phyloP scores from a whole-genome alignment of 768 basidiomycete genomes.

The Artomyces pyxidatus region DNA sequence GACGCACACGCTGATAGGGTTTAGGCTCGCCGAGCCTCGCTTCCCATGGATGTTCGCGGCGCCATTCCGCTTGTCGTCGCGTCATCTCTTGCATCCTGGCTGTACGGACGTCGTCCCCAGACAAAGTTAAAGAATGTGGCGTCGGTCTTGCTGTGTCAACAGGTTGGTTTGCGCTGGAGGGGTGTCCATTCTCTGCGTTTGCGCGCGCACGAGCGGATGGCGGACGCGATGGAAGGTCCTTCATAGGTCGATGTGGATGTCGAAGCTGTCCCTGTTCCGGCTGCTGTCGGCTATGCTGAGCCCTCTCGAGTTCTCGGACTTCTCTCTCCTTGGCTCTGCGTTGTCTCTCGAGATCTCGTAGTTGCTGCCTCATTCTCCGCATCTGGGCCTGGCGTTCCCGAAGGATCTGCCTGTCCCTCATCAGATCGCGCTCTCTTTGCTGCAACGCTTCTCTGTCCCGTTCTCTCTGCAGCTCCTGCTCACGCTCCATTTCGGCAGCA shows the following conservation, averaged over 20 bases:
- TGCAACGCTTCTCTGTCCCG: slow-evolving; percentile 5
- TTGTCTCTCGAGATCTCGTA: slow-evolving; percentile 4
- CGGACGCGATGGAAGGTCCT: slow-evolving; percentile 8
- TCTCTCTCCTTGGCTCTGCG: slow-evolving; percentile 5
- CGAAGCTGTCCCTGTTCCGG: slow-evolving; percentile 1
- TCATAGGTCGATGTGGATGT: slow-evolving; percentile 9
- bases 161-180: too few species aligned
- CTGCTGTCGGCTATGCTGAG: neutral
- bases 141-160: too few species aligned
- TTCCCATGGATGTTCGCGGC: too few species aligned
- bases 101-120: neutral
- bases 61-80: too few species aligned
- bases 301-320: slow-evolving; percentile 6
- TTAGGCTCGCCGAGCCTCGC: too few species aligned
- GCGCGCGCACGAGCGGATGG: slow-evolving; percentile 1
- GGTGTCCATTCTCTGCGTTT: neutral
- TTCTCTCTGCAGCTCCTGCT: slow-evolving; percentile 6
- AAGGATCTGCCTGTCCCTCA: slow-evolving; percentile 7
- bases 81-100: neutral
- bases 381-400: neutral
- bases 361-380: neutral
- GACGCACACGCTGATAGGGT: too few species aligned
- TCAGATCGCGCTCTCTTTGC: slow-evolving; percentile 8
- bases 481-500: slow-evolving; percentile 9
- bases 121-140: neutral